Conservation (phyloP, 2,329 filamentous ascomycete genomes). For the Nemania sp. region DNA sequence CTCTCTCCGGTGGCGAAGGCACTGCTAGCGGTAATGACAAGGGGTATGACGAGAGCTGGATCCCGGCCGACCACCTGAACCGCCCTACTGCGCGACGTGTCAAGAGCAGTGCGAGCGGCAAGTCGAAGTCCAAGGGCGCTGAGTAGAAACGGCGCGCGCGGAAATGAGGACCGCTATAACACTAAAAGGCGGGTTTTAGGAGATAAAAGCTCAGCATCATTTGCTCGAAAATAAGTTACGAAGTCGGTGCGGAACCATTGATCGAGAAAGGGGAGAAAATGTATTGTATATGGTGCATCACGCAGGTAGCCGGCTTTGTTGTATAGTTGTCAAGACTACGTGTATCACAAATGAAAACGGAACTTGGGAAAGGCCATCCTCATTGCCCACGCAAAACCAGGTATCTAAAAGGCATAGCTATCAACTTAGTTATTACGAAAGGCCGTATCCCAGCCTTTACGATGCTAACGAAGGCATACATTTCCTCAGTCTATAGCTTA, state of each 20-base stretch:
- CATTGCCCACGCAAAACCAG: background rate
- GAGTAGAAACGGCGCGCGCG: constrained; percentile 47
- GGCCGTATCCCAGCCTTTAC: background rate
- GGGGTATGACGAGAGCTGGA: constrained; percentile 93
- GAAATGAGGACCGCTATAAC: constrained; percentile 10
- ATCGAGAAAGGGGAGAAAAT: constrained; percentile 19
- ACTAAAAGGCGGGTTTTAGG: constrained; percentile 9
- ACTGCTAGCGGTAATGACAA: constrained; percentile 76
- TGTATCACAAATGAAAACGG: constrained; percentile 34
- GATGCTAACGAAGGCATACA: too few species aligned
- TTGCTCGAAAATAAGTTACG: constrained; percentile 27
- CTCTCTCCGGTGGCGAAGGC: constrained; percentile 77
- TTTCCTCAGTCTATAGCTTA: too few species aligned
- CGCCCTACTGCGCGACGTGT: constrained; percentile 78
- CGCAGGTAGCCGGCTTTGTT: constrained; percentile 22
- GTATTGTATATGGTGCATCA: constrained; percentile 16
- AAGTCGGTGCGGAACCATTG: constrained; percentile 13
- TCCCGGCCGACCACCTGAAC: constrained; percentile 89
- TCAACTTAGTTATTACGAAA: background rate
- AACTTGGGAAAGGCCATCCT: background rate
- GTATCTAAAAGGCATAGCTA: background rate
- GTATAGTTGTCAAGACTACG: constrained; percentile 25
- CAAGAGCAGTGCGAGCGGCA: constrained; percentile 67
- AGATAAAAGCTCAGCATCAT: constrained; percentile 24
- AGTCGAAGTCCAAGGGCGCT: constrained; percentile 55